Conservation (phyloP, 1,284 basidiomycete genomes). For the Trametes versicolor region DNA sequence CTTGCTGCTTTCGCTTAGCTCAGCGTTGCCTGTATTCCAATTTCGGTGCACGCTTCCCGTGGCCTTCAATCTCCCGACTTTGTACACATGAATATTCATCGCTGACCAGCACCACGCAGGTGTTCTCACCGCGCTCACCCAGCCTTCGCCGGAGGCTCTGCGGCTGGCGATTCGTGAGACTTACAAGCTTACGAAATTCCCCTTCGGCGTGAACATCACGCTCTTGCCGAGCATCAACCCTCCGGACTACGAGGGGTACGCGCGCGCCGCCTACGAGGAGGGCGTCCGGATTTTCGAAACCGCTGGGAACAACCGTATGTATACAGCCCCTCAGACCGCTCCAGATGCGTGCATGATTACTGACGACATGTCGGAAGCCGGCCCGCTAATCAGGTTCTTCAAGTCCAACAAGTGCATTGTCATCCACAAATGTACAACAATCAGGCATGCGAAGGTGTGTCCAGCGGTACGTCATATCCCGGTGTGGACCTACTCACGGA, state of each 20-base stretch:
- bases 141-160: conserved; percentile 87
- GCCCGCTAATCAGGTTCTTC: conserved; percentile 82
- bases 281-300: conserved; percentile 94
- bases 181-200: conserved; percentile 71
- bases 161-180: conserved; percentile 89
- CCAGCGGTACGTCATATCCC: background rate
- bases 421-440: conserved; percentile 92
- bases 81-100: background rate
- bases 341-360: background rate
- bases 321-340: background rate
- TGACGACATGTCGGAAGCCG: conserved; percentile 56
- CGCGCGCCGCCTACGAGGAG: conserved; percentile 86
- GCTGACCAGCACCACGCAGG: conserved; percentile 49
- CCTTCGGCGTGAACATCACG: conserved; percentile 94
- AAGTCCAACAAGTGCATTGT: conserved; percentile 83
- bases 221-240: conserved; percentile 91
- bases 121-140: conserved; percentile 88
- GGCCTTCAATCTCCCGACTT: background rate
- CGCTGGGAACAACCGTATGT: conserved; percentile 88
- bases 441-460: conserved; percentile 83
- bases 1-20: too few species aligned
- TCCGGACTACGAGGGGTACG: conserved; percentile 90
- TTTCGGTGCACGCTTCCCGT: too few species aligned
- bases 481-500: conserved; percentile 6
- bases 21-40: too few species aligned